phyloP scores from a whole-genome alignment of 2,329 filamentous ascomycete species.

The Colletotrichum sp. region DNA sequence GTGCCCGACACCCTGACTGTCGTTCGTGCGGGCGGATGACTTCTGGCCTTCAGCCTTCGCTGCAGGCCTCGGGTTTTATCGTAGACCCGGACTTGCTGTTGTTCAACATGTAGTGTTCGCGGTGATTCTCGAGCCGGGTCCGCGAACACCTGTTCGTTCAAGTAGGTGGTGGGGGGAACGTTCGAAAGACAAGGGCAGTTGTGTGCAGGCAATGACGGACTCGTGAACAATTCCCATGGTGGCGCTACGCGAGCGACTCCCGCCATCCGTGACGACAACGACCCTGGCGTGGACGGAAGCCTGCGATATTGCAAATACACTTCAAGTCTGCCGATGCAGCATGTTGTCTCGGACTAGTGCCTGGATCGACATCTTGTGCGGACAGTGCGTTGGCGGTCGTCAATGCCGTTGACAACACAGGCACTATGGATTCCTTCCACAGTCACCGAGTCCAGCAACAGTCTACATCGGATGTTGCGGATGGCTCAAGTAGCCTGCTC shows the following conservation, averaged over 20 bases:
- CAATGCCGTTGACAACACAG: not conserved
- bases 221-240: too few relatives aligned
- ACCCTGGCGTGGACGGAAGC: not conserved
- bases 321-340: not conserved
- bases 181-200: too few relatives aligned
- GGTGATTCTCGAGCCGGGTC: too few relatives aligned
- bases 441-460: not conserved
- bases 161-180: too few relatives aligned
- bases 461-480: not conserved
- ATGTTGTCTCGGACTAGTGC: not conserved
- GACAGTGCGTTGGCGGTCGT: not conserved
- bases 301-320: not conserved
- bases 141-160: too few relatives aligned
- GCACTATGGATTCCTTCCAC: not conserved
- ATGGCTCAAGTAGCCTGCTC: not conserved
- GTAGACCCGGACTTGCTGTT: too few relatives aligned
- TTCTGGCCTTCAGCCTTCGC: too few relatives aligned
- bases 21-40: too few relatives aligned
- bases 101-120: too few relatives aligned
- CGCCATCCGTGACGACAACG: not conserved
- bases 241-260: not conserved
- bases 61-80: too few relatives aligned
- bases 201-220: too few relatives aligned
- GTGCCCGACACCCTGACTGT: not conserved
- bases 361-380: not conserved